A percentile compares a stretch with the other conserved stretches of the same genome.
phyloP scores from a whole-genome alignment of 257 asterid genomes.

The Plantago major region DNA sequence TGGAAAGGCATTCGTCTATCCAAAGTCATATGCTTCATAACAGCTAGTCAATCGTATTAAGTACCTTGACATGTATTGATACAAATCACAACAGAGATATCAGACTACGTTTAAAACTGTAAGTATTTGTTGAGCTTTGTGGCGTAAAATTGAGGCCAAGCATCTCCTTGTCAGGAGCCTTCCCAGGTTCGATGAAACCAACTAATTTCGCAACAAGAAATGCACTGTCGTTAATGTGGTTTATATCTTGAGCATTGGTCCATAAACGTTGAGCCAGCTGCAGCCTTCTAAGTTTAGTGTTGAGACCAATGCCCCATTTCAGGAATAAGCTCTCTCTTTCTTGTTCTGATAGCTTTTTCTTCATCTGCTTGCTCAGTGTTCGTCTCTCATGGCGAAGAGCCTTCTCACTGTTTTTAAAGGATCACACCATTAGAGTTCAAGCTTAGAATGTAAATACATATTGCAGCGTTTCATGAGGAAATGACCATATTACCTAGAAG shows the following conservation, averaged over 20 bases:
- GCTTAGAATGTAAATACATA: background rate
- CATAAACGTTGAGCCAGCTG: slow-evolving; percentile 71
- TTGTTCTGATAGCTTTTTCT: slow-evolving; percentile 64
- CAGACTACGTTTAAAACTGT: slow-evolving; percentile 60
- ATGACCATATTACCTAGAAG: slow-evolving; percentile 50
- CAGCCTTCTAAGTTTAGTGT: slow-evolving; percentile 62
- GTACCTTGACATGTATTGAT: background rate
- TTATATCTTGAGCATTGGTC: slow-evolving; percentile 59
- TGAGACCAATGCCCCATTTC: slow-evolving; percentile 72
- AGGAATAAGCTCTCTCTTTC: slow-evolving; percentile 69
- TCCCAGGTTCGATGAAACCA: slow-evolving; percentile 51
- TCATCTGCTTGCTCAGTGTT: slow-evolving; percentile 67
- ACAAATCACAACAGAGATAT: slow-evolving; percentile 47
- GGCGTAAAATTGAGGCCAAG: slow-evolving; percentile 82
- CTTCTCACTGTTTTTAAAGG: slow-evolving; percentile 47
- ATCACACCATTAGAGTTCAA: background rate
- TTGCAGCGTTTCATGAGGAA: too few relatives aligned
- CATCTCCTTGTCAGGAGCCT: slow-evolving; percentile 72
- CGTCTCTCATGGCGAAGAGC: slow-evolving; percentile 69
- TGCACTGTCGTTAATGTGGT: slow-evolving; percentile 75
- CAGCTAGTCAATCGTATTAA: slow-evolving; percentile 5
- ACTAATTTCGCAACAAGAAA: slow-evolving; percentile 64
- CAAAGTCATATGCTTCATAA: slow-evolving; percentile 6
- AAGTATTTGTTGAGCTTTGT: slow-evolving; percentile 35
- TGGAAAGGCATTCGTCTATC: background rate